phyloP scores from a whole-genome alignment of 306 rosid species.

The Rosa rugosa region DNA sequence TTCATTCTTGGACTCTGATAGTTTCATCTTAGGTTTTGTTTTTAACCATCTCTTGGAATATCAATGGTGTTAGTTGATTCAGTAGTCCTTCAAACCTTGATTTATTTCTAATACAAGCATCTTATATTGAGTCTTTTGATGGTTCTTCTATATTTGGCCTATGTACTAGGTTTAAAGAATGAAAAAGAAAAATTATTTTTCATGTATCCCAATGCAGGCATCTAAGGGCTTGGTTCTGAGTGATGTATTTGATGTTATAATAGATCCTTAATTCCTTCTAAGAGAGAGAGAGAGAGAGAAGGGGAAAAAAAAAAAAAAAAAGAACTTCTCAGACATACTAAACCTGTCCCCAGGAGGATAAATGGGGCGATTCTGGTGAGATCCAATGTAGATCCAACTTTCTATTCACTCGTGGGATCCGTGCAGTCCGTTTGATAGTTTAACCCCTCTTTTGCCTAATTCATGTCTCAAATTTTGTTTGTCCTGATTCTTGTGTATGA shows the following conservation, averaged over 20 bases:
- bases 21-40: conserved; percentile 1
- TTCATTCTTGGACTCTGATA: background rate
- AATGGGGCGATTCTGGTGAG: background rate
- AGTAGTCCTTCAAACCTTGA: background rate
- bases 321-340: background rate
- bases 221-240: background rate
- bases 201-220: background rate
- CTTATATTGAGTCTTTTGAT: background rate
- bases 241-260: background rate
- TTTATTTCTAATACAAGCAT: background rate
- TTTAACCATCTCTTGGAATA: background rate
- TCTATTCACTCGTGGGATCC: background rate
- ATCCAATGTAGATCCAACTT: background rate
- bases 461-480: background rate
- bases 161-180: background rate
- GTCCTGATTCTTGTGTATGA: background rate
- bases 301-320: too few species aligned
- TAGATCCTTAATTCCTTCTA: background rate
- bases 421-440: background rate
- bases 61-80: background rate
- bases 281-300: too few species aligned
- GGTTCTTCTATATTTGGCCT: background rate
- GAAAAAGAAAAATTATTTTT: background rate
- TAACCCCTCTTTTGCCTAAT: background rate
- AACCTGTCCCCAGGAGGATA: too few species aligned